Evolutionary conservation across 371 early-diverging fungal species (phyloP), one percentile per base, ranked within the genome.

Genomic region (Mucor irregularis): DNA sequence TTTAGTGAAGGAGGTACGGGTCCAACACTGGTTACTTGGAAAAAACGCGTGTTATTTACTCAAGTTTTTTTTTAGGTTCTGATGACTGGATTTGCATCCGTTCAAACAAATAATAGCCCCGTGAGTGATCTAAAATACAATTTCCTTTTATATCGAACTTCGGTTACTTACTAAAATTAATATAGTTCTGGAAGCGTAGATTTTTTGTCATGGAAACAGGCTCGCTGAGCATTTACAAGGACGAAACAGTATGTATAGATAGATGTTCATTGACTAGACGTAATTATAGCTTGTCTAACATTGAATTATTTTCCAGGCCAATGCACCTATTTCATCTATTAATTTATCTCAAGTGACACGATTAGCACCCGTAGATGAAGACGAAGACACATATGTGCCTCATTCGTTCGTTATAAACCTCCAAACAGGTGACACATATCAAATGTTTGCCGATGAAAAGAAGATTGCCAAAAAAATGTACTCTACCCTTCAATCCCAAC

Each of bases 161-260:
- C 13, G 10, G 39, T 22, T 7, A 34, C 34, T 44, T 3, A 7
- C 17, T 6, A 30, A 13, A 6, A 22, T 1, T 17, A 22, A 28
- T 44, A 10, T 54, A 61, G 62, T 61, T 55, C 33, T 83, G 81
- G 83, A 75, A 69, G 49, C 63, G 83, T 22, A 66, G 81, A 33
- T 79, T 73, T 59, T 81, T 76, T 59, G 66, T 68, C 22, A 63
- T 83, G 55, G 61, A 63, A 16, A 44, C 19, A 2, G 67, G 72
- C 19, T 52, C 40, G 0, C 22, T 80, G 2, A 61, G 62, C 22
- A 58, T 80, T 17, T 83, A 71, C 56, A 59, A 74, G 29, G 82
- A 82, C 43, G 78, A 79, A 40, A 38, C 56, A 43, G 73, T 58
- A 64, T 56, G 40, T 28, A 26, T 8, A 43, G 13, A 34, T 31